A percentile compares a stretch with the other conserved stretches of the same genome.
Evolutionary conservation across 2,329 filamentous ascomycete genomes (phyloP).

Genomic region (Colletotrichum abscissum): DNA sequence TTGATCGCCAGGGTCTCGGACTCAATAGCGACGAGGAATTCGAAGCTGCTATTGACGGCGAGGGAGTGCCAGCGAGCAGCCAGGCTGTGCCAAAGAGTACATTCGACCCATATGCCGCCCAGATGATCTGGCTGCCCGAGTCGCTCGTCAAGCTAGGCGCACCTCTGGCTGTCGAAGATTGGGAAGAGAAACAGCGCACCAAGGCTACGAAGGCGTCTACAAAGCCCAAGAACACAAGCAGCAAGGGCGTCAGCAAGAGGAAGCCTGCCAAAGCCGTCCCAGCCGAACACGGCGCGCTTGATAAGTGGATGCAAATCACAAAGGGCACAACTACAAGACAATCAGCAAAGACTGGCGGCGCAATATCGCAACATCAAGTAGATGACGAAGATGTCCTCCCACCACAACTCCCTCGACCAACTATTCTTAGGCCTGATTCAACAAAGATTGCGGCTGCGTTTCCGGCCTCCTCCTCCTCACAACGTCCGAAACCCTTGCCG

Average conservation of each 20-base stretch:
- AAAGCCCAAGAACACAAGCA: constrained; percentile 27
- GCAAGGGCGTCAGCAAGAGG: constrained; percentile 9
- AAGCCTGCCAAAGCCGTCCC: constrained; percentile 40
- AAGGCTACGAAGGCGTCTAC: constrained; percentile 41
- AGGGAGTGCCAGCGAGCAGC: constrained; percentile 37
- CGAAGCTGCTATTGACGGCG: constrained; percentile 50
- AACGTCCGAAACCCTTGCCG: not conserved
- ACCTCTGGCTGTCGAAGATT: constrained; percentile 37
- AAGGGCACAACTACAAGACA: constrained; percentile 43
- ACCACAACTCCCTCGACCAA: not conserved
- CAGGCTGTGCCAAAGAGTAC: constrained; percentile 44
- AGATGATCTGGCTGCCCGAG: constrained; percentile 57
- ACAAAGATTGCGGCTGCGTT: not conserved
- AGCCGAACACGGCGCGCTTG: constrained; percentile 46
- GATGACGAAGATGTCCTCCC: not conserved
- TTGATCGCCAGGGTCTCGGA: constrained; percentile 65
- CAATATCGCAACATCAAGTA: not conserved
- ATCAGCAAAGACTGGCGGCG: constrained; percentile 1
- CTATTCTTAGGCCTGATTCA: not conserved
- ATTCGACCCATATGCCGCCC: constrained; percentile 75
- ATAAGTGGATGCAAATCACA: constrained; percentile 54
- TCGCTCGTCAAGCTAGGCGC: constrained; percentile 38
- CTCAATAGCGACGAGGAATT: constrained; percentile 76
- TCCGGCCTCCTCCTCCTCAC: not conserved
- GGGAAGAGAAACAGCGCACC: constrained; percentile 42